Evolutionary conservation across 1,139 yeast species (phyloP), one percentile per base, ranked within the genome.

Genomic region (Eremothecium gossypii): DNA sequence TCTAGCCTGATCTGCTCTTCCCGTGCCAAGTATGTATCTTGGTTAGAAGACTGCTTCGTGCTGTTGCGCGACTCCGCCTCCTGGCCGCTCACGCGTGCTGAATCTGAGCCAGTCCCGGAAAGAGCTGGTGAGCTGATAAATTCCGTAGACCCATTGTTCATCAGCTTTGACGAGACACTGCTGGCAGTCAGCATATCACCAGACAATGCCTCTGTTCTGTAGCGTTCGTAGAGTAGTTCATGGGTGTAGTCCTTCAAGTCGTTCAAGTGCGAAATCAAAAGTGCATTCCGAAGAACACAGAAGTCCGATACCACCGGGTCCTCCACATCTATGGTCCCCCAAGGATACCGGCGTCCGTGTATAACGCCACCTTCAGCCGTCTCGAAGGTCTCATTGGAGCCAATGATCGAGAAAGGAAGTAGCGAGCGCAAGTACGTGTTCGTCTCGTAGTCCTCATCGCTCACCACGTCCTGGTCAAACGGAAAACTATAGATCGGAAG

Each of bases 161-260:
- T 37, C 20, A 9, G 27, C 36, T 41, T 31, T 20, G 32, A 33
- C 41, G 45, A 43, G 12, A 34, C 40, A 35, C 44, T 44, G 35
- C 42, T 44, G 27, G 35, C 33, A 23, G 45, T 41, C 23, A 38
- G 41, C 29, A 48, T 34, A 27, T 63, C 66, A 2, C 85, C 71
- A 35, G 84, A 82, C 51, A 89, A 74, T 39, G 93, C 80, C 58
- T 84, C 94, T 4, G 97, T 85, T 68, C 98, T 81, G 65, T 91
- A 91, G 48, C 82, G 79, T 64, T 91, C 98, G 61, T 91, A 91
- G 49, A 89, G 70, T 54, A 84, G 77, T 60, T 87, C 96, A 60
- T 87, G 96, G 17, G 97, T 91, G 59, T 81, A 77, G 58, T 91
- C 97, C 63, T 89, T 85, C 63, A 91, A 75, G 60, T 91, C 98